Evolutionary conservation across 257 asterid species (phyloP).

Genomic region (Nicotiana benthamiana): DNA sequence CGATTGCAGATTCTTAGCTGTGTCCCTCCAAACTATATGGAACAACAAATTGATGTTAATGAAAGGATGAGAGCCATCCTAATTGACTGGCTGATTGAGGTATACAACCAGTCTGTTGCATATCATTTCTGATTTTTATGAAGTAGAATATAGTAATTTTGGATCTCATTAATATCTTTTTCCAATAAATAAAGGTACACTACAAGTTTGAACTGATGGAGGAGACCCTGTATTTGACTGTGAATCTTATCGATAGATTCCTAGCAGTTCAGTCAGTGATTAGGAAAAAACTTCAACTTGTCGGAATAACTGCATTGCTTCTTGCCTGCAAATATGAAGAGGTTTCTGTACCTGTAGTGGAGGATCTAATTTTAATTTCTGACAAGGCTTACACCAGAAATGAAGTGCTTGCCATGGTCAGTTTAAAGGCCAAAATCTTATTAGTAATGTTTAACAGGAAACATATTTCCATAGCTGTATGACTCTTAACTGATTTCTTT

Average conservation of each 20-base stretch:
- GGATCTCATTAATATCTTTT: neutral
- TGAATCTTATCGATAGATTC: constrained; percentile 82
- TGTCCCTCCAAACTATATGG: constrained; percentile 62
- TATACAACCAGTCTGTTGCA: constrained; percentile 7
- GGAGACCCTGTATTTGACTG: constrained; percentile 74
- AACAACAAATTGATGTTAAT: constrained; percentile 57
- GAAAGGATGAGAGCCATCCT: constrained; percentile 87
- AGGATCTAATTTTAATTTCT: constrained; percentile 76
- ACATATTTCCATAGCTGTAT: neutral
- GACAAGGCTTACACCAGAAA: constrained; percentile 73
- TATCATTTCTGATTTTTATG: neutral
- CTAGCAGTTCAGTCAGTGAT: constrained; percentile 47
- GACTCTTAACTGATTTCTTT: neutral
- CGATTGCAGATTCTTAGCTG: constrained; percentile 39
- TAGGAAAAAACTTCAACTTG: constrained; percentile 84
- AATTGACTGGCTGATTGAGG: constrained; percentile 96
- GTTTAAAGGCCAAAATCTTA: neutral
- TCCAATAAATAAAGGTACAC: constrained; percentile 48
- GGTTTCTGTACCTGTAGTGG: constrained; percentile 90
- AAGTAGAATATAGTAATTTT: neutral
- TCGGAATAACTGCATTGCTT: constrained; percentile 87
- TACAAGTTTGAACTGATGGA: constrained; percentile 97
- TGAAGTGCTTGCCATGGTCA: constrained; percentile 86
- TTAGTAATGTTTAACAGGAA: neutral
- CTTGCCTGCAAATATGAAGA: constrained; percentile 97